A percentile compares a stretch with the other conserved stretches of the same genome.
These are phyloP conservation scores for Cymbidium sinense DNA, from an alignment of 106 monocot species.

Conservation along the genomic window DNA sequence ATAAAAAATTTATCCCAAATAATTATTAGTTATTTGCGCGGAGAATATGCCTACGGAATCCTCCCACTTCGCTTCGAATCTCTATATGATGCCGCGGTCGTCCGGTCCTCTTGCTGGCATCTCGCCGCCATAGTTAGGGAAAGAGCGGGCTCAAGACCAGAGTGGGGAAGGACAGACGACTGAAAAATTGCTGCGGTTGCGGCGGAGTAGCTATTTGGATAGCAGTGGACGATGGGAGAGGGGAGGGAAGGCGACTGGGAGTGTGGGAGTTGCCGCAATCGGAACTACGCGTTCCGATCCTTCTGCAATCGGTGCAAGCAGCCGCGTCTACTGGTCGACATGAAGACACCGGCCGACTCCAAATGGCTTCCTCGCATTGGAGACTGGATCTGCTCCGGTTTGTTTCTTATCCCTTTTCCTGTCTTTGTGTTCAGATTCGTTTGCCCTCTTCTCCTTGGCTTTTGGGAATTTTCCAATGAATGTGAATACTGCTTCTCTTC, in stretches of 20 bases:
- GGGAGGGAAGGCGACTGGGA: conserved; percentile 95
- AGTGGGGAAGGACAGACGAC: not conserved
- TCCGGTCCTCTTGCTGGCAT: too few species aligned
- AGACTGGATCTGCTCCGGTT: conserved; percentile 97
- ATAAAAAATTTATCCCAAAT: too few species aligned
- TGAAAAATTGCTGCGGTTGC: not conserved
- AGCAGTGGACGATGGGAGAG: conserved; percentile 15
- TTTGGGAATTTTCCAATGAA: not conserved
- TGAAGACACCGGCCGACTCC: conserved; percentile 81
- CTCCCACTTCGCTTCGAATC: too few species aligned
- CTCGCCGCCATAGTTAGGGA: too few species aligned
- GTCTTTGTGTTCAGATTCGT: not conserved
- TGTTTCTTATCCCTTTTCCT: not conserved
- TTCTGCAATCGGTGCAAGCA: conserved; percentile 96
- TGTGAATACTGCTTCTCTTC: not conserved
- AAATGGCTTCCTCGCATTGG: conserved; percentile 99
- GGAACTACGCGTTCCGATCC: conserved; percentile 94
- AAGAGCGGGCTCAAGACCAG: not conserved
- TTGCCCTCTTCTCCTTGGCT: not conserved
- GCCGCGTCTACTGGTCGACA: conserved; percentile 88
- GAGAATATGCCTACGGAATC: too few species aligned
- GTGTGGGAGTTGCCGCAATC: conserved; percentile 75
- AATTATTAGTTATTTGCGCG: too few species aligned
- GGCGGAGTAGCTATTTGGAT: not conserved
- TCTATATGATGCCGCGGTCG: too few species aligned